Conservation (phyloP, 1,284 basidiomycete genomes). For the Microstroma glucosiphilum region DNA sequence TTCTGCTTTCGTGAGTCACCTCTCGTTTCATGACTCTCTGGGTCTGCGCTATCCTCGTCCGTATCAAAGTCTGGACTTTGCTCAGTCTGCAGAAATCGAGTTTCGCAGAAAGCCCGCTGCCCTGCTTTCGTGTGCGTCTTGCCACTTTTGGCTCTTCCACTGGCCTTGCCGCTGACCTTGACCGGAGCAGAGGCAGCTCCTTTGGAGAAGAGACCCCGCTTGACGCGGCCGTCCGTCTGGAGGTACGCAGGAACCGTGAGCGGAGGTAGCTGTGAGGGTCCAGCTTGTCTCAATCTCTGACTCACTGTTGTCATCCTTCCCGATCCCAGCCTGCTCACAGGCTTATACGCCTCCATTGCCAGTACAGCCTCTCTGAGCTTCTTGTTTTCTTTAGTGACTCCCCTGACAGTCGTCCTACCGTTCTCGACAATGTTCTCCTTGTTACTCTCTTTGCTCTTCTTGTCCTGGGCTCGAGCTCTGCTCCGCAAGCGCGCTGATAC, state of each 20-base stretch:
- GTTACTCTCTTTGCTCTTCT: background rate
- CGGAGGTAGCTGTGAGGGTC: background rate
- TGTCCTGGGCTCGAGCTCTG: background rate
- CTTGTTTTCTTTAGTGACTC: background rate
- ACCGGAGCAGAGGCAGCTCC: background rate
- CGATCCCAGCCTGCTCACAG: background rate
- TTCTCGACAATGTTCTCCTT: background rate
- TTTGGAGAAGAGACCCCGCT: background rate
- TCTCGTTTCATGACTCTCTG: background rate
- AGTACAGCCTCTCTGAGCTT: background rate
- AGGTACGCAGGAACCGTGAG: no score
- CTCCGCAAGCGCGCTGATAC: background rate
- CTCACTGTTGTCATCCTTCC: background rate
- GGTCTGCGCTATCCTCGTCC: background rate
- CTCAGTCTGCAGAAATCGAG: background rate
- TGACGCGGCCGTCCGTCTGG: no score
- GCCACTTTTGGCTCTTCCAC: background rate
- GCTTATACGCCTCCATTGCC: background rate
- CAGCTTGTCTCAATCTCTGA: no score
- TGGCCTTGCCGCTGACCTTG: background rate
- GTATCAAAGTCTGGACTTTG: background rate
- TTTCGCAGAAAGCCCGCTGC: background rate
- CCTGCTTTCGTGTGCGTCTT: no score
- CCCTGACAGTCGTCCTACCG: no score
- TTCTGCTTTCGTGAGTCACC: background rate